Evolutionary conservation across 176 grass and related monocot species (phyloP).

Genomic region (Luzula sylvatica): DNA sequence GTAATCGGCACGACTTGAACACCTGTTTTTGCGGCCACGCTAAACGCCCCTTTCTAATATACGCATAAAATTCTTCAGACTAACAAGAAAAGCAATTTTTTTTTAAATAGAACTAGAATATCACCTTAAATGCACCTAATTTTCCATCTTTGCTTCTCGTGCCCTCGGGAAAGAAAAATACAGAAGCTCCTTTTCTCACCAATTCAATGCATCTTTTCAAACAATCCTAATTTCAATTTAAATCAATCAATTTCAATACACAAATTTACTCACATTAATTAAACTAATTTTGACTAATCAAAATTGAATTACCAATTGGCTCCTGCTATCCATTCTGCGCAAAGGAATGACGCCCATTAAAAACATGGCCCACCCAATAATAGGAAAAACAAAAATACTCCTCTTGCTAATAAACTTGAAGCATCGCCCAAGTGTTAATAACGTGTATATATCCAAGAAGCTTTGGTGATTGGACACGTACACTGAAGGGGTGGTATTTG

Average conservation of each 20-base stretch:
- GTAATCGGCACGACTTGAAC: conserved; percentile 78
- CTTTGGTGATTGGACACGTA: conserved; percentile 97
- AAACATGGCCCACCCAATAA: conserved; percentile 98
- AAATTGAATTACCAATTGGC: conserved; percentile 58
- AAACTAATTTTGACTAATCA: conserved; percentile 1
- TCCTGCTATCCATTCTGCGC: conserved; percentile 75
- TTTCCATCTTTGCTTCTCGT: conserved; percentile 91
- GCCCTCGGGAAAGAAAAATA: conserved; percentile 98
- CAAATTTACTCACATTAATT: neutral
- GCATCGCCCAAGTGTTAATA: conserved; percentile 68
- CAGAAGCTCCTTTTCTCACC: conserved; percentile 63
- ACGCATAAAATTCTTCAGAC: neutral
- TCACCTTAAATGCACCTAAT: conserved; percentile 87
- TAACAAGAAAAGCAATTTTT: conserved; percentile 2
- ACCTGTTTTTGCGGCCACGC: conserved; percentile 70
- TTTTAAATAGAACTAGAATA: conserved; percentile 1
- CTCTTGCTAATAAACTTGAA: conserved; percentile 99
- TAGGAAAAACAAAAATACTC: conserved; percentile 83
- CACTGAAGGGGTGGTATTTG: conserved; percentile 46
- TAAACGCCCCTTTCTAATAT: conserved; percentile 84
- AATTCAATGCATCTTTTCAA: conserved; percentile 75
- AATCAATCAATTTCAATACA: neutral
- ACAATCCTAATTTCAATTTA: conserved; percentile 55
- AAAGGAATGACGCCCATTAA: conserved; percentile 86
- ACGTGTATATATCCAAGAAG: conserved; percentile 92